These are phyloP conservation scores for Spiromastix sp. DNA, from an alignment of 2,329 filamentous ascomycete species.

Conservation along the genomic window DNA sequence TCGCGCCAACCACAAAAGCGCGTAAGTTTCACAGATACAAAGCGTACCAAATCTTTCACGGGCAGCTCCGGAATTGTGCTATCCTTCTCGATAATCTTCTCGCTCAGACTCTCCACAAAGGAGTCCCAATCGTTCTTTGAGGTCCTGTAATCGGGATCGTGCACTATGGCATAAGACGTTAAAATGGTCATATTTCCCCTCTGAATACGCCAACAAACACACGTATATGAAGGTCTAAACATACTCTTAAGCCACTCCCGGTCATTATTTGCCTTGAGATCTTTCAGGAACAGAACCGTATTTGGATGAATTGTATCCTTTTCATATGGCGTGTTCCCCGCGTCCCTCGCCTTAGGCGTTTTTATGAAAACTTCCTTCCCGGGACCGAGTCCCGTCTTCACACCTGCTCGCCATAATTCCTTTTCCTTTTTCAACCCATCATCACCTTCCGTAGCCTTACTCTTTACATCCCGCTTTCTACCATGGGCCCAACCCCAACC, in stretches of 20 bases:
- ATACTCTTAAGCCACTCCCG: slow-evolving; percentile 54
- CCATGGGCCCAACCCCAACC: slow-evolving; percentile 12
- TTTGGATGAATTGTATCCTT: slow-evolving; percentile 53
- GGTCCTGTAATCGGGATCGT: slow-evolving; percentile 69
- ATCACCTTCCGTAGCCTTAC: slow-evolving; percentile 6
- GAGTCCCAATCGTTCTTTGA: slow-evolving; percentile 72
- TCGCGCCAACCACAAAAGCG: too few relatives aligned
- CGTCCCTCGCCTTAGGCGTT: slow-evolving; percentile 51
- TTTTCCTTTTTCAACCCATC: slow-evolving; percentile 26
- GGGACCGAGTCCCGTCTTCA: slow-evolving; percentile 45
- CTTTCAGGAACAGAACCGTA: slow-evolving; percentile 50
- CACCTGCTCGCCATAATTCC: slow-evolving; percentile 47
- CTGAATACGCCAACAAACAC: too few relatives aligned
- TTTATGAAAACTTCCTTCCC: slow-evolving; percentile 53
- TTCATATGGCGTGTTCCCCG: slow-evolving; percentile 48
- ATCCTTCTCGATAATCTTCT: slow-evolving; percentile 61
- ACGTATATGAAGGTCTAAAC: too few relatives aligned
- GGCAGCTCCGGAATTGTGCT: slow-evolving; percentile 79
- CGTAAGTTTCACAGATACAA: slow-evolving; percentile 2
- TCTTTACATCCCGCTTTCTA: slow-evolving; percentile 8
- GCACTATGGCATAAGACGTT: too few relatives aligned
- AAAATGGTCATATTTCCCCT: too few relatives aligned
- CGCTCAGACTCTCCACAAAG: slow-evolving; percentile 63
- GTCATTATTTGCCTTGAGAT: slow-evolving; percentile 51
- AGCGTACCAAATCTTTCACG: slow-evolving; percentile 61